These are phyloP conservation scores for Phyllostachys edulis DNA, from an alignment of 176 grass and related monocot genomes.

Conservation along the genomic window DNA sequence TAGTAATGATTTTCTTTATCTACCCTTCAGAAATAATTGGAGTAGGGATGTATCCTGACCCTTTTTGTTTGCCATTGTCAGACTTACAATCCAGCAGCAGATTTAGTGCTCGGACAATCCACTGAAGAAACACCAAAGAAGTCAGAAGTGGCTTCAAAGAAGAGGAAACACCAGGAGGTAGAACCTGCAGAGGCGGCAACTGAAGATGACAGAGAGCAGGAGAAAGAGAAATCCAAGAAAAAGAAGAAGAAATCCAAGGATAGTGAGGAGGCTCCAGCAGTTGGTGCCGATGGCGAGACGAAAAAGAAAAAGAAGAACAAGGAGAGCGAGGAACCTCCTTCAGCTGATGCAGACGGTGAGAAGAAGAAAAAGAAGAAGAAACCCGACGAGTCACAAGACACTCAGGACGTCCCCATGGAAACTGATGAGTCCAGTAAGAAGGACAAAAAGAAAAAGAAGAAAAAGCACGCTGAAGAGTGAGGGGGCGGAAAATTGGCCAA, in stretches of 20 bases:
- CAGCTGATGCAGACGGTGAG: background rate
- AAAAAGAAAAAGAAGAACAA: constrained; percentile 63
- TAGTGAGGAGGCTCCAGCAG: background rate
- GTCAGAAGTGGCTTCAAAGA: constrained; percentile 43
- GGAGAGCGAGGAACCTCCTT: constrained; percentile 18
- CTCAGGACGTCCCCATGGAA: constrained; percentile 7
- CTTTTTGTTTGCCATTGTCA: constrained; percentile 29
- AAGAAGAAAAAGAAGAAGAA: constrained; percentile 66
- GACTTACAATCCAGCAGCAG: constrained; percentile 80
- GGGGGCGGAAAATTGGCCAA: background rate
- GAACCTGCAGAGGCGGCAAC: constrained; percentile 4
- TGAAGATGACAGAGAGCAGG: constrained; percentile 15
- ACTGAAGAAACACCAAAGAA: constrained; percentile 44
- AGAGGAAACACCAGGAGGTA: constrained; percentile 55
- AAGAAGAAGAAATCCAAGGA: constrained; percentile 44
- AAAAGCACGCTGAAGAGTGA: constrained; percentile 44
- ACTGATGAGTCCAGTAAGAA: constrained; percentile 28
- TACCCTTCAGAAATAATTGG: background rate
- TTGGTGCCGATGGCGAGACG: constrained; percentile 8
- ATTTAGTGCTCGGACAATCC: constrained; percentile 47
- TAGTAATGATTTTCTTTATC: background rate
- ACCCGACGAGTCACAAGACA: background rate
- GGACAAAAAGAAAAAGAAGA: constrained; percentile 79
- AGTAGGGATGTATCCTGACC: background rate
- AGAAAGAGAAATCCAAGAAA: constrained; percentile 49